These are phyloP conservation scores for Phytophthora aleatoria DNA, from an alignment of 352 stramenopile genomes.

Conservation along the genomic window DNA sequence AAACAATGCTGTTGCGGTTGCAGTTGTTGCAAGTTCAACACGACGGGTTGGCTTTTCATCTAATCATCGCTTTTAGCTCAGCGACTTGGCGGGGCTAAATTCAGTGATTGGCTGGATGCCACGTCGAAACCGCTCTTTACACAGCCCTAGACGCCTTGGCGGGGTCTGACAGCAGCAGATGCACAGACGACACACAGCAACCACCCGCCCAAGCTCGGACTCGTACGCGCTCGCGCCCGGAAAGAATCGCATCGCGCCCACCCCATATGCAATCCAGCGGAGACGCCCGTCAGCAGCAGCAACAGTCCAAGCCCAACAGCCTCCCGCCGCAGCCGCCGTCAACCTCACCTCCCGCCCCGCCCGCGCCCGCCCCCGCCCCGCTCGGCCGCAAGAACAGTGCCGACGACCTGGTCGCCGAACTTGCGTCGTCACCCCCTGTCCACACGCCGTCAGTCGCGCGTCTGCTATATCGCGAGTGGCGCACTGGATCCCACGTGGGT, in stretches of 20 bases:
- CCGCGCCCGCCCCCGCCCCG: conserved; percentile 2
- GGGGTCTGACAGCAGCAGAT: conserved; percentile 2
- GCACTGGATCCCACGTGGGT: conserved; percentile 59
- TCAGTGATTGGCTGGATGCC: conserved; percentile 9
- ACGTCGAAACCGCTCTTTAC: conserved; percentile 10
- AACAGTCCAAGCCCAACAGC: conserved; percentile 8
- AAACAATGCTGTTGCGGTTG: conserved; percentile 1
- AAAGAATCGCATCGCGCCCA: background rate
- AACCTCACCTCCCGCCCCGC: conserved; percentile 6
- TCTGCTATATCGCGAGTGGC: conserved; percentile 82
- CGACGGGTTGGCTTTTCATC: conserved; percentile 3
- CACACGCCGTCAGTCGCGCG: conserved; percentile 69
- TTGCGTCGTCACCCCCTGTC: conserved; percentile 45
- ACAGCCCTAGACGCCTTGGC: conserved; percentile 15
- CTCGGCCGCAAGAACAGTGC: conserved; percentile 61
- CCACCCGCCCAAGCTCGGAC: conserved; percentile 7
- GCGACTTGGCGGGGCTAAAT: conserved; percentile 5
- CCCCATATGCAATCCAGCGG: conserved; percentile 30
- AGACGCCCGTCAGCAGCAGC: conserved; percentile 18
- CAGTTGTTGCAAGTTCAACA: conserved; percentile 29
- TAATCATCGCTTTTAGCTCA: conserved; percentile 8
- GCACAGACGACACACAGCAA: conserved; percentile 22
- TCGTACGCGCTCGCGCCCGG: conserved; percentile 1
- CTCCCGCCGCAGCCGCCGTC: conserved; percentile 18
- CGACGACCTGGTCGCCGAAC: conserved; percentile 66